phyloP scores from a whole-genome alignment of 2,329 filamentous ascomycete species.

The Exserohilum rostratum region DNA sequence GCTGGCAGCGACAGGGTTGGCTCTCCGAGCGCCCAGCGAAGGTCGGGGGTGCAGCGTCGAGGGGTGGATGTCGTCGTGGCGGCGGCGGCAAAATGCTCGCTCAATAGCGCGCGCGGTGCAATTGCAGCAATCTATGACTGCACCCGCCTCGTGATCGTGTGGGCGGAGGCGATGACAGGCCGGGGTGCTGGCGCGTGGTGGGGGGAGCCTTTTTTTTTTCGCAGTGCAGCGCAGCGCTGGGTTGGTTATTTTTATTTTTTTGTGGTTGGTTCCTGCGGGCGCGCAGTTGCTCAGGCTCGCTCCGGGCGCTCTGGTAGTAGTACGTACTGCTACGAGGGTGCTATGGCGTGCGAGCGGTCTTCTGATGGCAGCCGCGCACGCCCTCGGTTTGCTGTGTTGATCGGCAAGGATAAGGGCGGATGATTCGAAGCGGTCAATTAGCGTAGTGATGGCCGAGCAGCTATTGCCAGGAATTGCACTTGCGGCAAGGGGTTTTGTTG shows the following conservation, averaged over 20 bases:
- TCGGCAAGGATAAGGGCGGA: slow-evolving; percentile 9
- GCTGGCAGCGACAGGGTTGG: background rate
- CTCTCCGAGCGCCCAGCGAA: background rate
- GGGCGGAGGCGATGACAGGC: background rate
- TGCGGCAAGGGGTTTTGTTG: slow-evolving; percentile 1
- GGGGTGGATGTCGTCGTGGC: slow-evolving; percentile 7
- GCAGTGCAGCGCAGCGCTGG: no score
- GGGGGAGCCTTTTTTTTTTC: background rate
- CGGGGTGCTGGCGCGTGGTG: background rate
- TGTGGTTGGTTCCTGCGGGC: background rate
- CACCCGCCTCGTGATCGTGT: background rate
- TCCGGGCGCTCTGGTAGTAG: no score
- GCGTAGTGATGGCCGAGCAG: slow-evolving; percentile 13
- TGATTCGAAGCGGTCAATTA: slow-evolving; percentile 19
- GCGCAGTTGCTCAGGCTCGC: background rate
- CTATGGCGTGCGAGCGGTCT: background rate
- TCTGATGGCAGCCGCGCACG: background rate
- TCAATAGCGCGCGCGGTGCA: slow-evolving; percentile 1
- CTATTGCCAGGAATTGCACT: background rate
- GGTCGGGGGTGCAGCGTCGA: background rate
- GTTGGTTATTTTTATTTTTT: background rate
- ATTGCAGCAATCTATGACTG: background rate
- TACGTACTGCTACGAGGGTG: no score
- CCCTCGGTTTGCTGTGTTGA: background rate
- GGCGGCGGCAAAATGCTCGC: slow-evolving; percentile 9